Evolutionary conservation across 441 rosid genomes (phyloP).

Genomic region (Sinapis alba): DNA sequence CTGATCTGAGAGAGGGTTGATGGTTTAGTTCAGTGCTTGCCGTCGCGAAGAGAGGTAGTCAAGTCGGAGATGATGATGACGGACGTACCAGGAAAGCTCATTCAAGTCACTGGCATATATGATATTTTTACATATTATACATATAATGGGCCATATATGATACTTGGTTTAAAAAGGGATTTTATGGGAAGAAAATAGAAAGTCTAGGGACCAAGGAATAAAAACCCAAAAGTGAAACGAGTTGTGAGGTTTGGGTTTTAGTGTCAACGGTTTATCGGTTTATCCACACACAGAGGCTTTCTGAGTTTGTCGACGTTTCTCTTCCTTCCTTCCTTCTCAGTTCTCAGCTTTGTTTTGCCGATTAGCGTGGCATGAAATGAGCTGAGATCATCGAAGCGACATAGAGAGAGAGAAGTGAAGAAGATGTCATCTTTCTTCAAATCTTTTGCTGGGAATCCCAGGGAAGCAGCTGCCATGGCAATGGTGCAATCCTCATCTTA

Average conservation of each 20-base stretch:
- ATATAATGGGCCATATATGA: not conserved
- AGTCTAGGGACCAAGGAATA: slow-evolving; percentile 15
- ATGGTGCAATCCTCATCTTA: slow-evolving; percentile 68
- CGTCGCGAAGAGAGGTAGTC: slow-evolving; percentile 5
- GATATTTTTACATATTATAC: not conserved
- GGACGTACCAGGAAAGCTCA: not conserved
- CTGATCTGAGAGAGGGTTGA: not conserved
- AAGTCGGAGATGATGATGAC: not conserved
- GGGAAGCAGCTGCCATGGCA: slow-evolving; percentile 63
- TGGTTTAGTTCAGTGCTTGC: not conserved
- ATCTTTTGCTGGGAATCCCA: slow-evolving; percentile 56
- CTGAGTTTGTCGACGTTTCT: slow-evolving; percentile 2
- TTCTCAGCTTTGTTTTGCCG: not conserved
- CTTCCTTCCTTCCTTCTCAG: not conserved
- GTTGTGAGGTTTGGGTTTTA: slow-evolving; percentile 29
- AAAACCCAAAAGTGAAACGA: slow-evolving; percentile 2
- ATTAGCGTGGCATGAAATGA: not conserved
- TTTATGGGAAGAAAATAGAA: not conserved
- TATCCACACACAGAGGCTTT: slow-evolving; percentile 19
- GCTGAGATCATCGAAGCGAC: not conserved
- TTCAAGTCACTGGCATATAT: not conserved
- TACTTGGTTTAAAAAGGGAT: not conserved
- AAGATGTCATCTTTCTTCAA: slow-evolving; percentile 50
- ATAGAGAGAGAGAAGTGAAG: not conserved
- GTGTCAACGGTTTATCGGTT: slow-evolving; percentile 22